These are phyloP conservation scores for Phytopythium montanum DNA, from an alignment of 352 stramenopile species.

Conservation along the genomic window DNA sequence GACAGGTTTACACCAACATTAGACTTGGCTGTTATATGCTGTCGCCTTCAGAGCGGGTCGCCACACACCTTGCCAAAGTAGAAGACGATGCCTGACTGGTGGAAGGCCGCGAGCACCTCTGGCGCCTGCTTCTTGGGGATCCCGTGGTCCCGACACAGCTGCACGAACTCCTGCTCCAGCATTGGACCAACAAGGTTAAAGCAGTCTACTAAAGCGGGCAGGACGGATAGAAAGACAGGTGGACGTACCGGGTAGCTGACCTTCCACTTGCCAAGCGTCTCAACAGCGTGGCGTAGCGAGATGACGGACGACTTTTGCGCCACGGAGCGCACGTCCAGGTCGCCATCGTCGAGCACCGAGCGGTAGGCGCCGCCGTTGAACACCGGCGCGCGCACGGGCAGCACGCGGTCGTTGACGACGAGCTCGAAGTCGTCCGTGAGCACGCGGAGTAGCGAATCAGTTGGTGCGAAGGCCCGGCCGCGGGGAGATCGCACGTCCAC, in stretches of 20 bases:
- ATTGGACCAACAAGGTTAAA: not conserved
- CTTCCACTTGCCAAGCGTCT: conserved; percentile 77
- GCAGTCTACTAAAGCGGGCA: not conserved
- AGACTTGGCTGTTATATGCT: not conserved
- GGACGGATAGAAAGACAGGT: no score
- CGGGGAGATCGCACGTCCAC: conserved; percentile 62
- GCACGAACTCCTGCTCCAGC: conserved; percentile 50
- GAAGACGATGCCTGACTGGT: conserved; percentile 74
- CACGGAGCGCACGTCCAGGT: conserved; percentile 77
- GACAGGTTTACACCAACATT: conserved; percentile 4
- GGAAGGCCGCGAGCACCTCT: conserved; percentile 72
- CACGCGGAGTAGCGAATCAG: conserved; percentile 63
- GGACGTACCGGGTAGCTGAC: conserved; percentile 47
- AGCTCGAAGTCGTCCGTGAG: conserved; percentile 83
- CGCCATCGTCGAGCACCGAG: conserved; percentile 64
- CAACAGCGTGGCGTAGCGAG: conserved; percentile 62
- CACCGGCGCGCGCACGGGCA: conserved; percentile 65
- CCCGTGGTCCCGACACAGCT: conserved; percentile 62
- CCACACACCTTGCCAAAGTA: conserved; percentile 56
- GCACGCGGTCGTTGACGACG: conserved; percentile 72
- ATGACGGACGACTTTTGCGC: conserved; percentile 81
- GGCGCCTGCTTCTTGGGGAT: conserved; percentile 83
- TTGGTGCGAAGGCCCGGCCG: conserved; percentile 51
- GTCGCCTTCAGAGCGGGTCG: not conserved
- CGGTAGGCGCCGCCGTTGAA: conserved; percentile 73